These are phyloP conservation scores for Liriodendron chinense DNA, from an alignment of 164 flowering plant species.

Conservation along the genomic window DNA sequence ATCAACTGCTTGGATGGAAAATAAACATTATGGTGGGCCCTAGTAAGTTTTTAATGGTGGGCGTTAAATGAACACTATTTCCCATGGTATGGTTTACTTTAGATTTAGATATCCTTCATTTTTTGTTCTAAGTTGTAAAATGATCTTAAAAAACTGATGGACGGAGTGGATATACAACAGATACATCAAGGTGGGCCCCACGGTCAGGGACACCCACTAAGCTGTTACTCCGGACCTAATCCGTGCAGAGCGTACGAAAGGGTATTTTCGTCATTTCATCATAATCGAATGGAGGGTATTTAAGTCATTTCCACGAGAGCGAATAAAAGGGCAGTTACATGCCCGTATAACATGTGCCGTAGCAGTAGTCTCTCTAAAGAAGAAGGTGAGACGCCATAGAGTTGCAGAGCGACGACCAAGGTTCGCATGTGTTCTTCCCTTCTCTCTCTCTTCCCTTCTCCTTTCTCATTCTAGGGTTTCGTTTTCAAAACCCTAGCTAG, in stretches of 20 bases:
- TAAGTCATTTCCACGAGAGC: background rate
- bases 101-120: too few species aligned
- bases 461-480: background rate
- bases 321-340: background rate
- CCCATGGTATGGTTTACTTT: too few species aligned
- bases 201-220: too few species aligned
- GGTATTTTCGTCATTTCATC: background rate
- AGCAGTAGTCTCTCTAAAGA: background rate
- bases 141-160: too few species aligned
- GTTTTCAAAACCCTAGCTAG: background rate
- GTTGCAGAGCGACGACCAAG: background rate
- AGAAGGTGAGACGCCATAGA: background rate
- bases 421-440: background rate
- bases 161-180: too few species aligned
- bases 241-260: background rate
- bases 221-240: too few species aligned
- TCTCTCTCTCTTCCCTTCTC: background rate
- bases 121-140: too few species aligned
- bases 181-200: too few species aligned
- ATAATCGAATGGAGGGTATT: background rate
- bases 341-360: background rate
- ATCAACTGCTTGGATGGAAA: too few species aligned
- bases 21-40: too few species aligned
- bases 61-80: too few species aligned
- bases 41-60: too few species aligned